phyloP scores from a whole-genome alignment of 75 land plant genomes.

The Selaginella tamariscina region DNA sequence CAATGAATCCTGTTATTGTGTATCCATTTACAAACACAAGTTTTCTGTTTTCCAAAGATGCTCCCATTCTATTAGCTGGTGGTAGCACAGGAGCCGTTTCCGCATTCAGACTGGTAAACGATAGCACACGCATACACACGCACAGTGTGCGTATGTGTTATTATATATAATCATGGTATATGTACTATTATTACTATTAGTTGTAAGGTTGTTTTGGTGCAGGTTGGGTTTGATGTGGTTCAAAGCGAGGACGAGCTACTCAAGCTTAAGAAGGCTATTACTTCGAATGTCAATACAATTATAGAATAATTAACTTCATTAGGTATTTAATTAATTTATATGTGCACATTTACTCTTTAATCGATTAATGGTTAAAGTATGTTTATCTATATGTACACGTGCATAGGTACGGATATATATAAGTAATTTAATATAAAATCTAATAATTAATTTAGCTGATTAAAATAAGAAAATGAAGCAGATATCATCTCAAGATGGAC shows the following conservation, averaged over 20 bases:
- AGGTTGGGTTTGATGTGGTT: conserved; percentile 25
- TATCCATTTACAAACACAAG: conserved; percentile 14
- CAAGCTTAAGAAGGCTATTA: conserved; percentile 22
- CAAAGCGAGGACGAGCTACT: conserved; percentile 19
- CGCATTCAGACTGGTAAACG: conserved; percentile 28
- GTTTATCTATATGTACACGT: too few species aligned
- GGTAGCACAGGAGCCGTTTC: conserved; percentile 25
- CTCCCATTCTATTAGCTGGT: conserved; percentile 21
- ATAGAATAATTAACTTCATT: too few species aligned
- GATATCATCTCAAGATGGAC: too few species aligned
- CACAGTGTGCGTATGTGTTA: too few species aligned
- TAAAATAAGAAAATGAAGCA: too few species aligned
- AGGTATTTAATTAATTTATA: too few species aligned
- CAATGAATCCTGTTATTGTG: conserved; percentile 27
- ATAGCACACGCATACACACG: too few species aligned
- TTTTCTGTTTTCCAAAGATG: conserved; percentile 22
- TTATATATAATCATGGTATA: background rate
- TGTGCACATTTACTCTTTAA: too few species aligned
- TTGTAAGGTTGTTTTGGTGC: conserved; percentile 4
- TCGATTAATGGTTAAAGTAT: too few species aligned
- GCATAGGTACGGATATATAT: too few species aligned
- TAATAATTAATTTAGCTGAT: too few species aligned
- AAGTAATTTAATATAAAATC: too few species aligned
- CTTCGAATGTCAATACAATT: conserved; percentile 19
- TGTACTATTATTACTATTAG: background rate